Evolutionary conservation across 2,329 filamentous ascomycete genomes (phyloP).

Genomic region (Aspergillus neoniger): DNA sequence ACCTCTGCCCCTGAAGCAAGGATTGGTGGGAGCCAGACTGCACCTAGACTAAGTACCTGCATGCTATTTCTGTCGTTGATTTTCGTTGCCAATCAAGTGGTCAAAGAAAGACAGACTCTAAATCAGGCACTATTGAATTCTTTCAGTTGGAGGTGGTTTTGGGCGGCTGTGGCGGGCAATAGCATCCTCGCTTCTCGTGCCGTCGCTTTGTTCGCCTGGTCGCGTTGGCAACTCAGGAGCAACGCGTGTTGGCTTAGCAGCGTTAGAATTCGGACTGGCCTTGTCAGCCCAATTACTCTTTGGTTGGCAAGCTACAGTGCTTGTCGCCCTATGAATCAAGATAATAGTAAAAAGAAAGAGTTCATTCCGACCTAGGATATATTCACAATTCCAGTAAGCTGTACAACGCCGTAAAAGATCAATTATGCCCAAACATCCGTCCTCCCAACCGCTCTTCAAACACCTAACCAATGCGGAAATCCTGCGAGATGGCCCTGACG

Average conservation of each 20-base stretch:
- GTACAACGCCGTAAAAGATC: slow-evolving; percentile 8
- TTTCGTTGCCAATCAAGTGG: not conserved
- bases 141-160: not conserved
- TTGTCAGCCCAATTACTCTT: not conserved
- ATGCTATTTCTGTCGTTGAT: not conserved
- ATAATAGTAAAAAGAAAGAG: not conserved
- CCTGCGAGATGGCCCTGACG: not conserved
- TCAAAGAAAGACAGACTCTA: not conserved
- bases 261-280: not conserved
- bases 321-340: not conserved
- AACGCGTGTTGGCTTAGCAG: not conserved
- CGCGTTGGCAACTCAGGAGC: not conserved
- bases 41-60: not conserved
- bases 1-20: not conserved
- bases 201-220: not conserved
- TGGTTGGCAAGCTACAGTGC: not conserved
- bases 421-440: slow-evolving; percentile 3
- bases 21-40: not conserved
- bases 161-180: not conserved
- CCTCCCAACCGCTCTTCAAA: slow-evolving; percentile 7
- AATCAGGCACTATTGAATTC: not conserved
- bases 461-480: slow-evolving; percentile 6
- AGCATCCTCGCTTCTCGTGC: not conserved
- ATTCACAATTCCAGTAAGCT: slow-evolving; percentile 1
- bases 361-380: slow-evolving; percentile 8